Evolutionary conservation across 306 rosid species (phyloP).

Genomic region (Elaeagnus macrophylla): DNA sequence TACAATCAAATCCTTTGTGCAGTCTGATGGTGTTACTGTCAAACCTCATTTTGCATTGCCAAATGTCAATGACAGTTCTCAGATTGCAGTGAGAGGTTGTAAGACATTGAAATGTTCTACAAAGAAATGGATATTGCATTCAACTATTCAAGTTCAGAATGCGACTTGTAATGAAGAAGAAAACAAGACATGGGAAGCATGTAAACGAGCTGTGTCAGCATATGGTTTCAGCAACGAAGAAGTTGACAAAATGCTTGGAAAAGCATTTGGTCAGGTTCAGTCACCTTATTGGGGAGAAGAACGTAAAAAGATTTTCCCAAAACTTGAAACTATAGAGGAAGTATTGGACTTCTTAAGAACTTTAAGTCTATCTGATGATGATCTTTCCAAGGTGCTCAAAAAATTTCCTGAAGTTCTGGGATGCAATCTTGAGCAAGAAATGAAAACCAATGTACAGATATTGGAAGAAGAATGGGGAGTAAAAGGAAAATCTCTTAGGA

Average conservation of each 20-base stretch:
- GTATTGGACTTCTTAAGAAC: slow-evolving; percentile 58
- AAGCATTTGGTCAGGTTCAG: slow-evolving; percentile 74
- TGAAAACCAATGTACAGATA: slow-evolving; percentile 56
- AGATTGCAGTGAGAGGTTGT: slow-evolving; percentile 19
- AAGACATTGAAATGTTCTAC: slow-evolving; percentile 23
- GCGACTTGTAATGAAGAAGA: slow-evolving; percentile 41
- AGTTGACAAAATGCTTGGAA: slow-evolving; percentile 77
- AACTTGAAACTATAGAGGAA: slow-evolving; percentile 36
- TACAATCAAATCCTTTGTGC: slow-evolving; percentile 12
- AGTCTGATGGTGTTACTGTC: slow-evolving; percentile 30
- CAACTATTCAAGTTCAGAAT: slow-evolving; percentile 45
- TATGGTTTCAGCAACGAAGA: slow-evolving; percentile 58
- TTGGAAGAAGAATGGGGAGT: slow-evolving; percentile 73
- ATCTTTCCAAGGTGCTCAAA: slow-evolving; percentile 66
- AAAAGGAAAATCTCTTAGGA: slow-evolving; percentile 62
- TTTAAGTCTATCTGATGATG: slow-evolving; percentile 67
- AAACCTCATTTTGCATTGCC: slow-evolving; percentile 25
- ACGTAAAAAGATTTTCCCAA: slow-evolving; percentile 51
- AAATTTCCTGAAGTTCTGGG: slow-evolving; percentile 94
- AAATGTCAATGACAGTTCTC: slow-evolving; percentile 20
- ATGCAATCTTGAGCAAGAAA: slow-evolving; percentile 61
- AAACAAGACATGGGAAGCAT: slow-evolving; percentile 57
- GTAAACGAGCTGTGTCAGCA: slow-evolving; percentile 44
- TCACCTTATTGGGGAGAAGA: slow-evolving; percentile 97
- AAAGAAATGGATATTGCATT: slow-evolving; percentile 46